Conservation (phyloP, 1,139 yeast species). For the Kodamaea sp. region DNA sequence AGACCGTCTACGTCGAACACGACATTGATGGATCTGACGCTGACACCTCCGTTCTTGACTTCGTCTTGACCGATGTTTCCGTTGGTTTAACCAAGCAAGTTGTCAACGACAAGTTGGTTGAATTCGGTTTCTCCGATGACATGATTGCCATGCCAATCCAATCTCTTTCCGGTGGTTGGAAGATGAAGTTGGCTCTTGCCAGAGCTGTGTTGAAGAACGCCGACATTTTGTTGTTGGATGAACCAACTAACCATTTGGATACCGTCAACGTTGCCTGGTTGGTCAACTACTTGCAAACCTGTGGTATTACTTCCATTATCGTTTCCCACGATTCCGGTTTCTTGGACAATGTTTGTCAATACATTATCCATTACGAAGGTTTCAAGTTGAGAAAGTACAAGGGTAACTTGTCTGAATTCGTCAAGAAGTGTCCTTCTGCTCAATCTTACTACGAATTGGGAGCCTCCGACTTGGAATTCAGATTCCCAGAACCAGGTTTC, state of each 20-base stretch:
- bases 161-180: constrained; percentile 99
- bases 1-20: constrained; percentile 99
- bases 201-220: constrained; percentile 99
- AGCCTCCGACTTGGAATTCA: constrained; percentile 94
- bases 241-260: constrained; percentile 99
- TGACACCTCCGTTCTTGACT: constrained; percentile 89
- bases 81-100: constrained; percentile 72
- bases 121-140: constrained; percentile 89
- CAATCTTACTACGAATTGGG: constrained; percentile 98
- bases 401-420: constrained; percentile 99
- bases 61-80: constrained; percentile 80
- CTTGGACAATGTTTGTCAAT: constrained; percentile 96
- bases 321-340: constrained; percentile 99
- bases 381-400: constrained; percentile 99
- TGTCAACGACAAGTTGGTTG: constrained; percentile 73
- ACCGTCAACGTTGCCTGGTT: constrained; percentile 99
- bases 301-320: constrained; percentile 97
- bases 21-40: constrained; percentile 98
- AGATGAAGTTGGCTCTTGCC: constrained; percentile 99
- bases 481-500: constrained; percentile 99
- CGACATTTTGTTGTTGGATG: constrained; percentile 96
- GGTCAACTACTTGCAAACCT: constrained; percentile 96
- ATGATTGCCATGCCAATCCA: constrained; percentile 92
- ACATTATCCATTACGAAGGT: constrained; percentile 99
- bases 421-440: constrained; percentile 98